Conservation (phyloP, 345 rosid genomes). For the Ceriops decandra region DNA sequence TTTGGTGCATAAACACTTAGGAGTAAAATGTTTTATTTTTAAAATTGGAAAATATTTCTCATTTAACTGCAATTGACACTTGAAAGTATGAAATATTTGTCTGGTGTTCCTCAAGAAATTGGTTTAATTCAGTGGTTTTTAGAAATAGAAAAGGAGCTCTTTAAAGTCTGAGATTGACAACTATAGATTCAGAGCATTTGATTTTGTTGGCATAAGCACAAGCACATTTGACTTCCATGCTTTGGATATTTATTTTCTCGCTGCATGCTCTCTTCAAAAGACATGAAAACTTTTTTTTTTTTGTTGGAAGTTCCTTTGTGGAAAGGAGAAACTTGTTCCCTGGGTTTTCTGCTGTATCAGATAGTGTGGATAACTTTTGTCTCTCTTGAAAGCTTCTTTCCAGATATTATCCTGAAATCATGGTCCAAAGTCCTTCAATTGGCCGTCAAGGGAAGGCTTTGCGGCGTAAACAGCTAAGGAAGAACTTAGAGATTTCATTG, state of each 20-base stretch:
- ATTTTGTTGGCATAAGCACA: background rate
- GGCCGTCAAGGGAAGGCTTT: conserved; percentile 93
- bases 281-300: background rate
- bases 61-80: background rate
- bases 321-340: background rate
- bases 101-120: background rate
- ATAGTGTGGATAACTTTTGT: conserved; percentile 3
- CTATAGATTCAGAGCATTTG: background rate
- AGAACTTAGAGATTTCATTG: conserved; percentile 29
- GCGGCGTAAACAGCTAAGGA: conserved; percentile 69
- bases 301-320: background rate
- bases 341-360: background rate
- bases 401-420: conserved; percentile 64
- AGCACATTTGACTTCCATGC: background rate
- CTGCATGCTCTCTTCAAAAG: background rate
- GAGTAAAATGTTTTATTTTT: too few species aligned
- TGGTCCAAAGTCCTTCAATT: conserved; percentile 62
- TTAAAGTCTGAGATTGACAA: background rate
- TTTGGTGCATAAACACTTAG: too few species aligned
- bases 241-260: background rate
- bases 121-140: background rate
- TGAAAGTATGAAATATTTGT: background rate
- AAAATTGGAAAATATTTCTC: too few species aligned
- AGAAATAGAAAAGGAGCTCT: background rate
- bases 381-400: conserved; percentile 58